Evolutionary conservation across 495 filamentous ascomycete genomes (phyloP), one percentile per base, ranked within the genome.

Genomic region (Talaromyces wortmannii): DNA sequence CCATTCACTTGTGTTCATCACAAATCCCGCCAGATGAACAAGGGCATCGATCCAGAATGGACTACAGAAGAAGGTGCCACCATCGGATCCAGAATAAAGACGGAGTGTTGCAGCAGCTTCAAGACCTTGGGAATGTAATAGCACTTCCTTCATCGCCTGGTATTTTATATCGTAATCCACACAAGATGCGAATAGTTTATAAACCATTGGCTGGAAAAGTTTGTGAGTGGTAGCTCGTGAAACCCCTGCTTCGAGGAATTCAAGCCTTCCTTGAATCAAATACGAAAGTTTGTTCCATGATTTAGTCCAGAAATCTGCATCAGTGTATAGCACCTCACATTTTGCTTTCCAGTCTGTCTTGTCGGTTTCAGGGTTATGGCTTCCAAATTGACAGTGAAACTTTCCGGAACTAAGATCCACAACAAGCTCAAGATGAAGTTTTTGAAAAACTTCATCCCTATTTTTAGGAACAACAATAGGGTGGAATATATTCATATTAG

Each of bases 201-300:
- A 69, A 12, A 60, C 18, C 15, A 78, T 57, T 84, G 82, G 59
- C 76, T 77, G 52, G 78, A 57, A 23, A 77, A 79, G 58, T 84
- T 81, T 50, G 83, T 81, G 67, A 76, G 80, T 58, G 79, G 15
- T 47, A 40, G 64, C 64, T 32, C 51, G 16, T 10, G 64, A 50
- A 46, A 67, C 65, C 8, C 45, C 45, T 16, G 45, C 45, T n/a
- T 47, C 45, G 6, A 47, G 45, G n/a, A n/a, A 16, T 16, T 47
- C 45, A 29, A 47, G n/a, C n/a, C 45, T 16, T 16, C 15, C n/a
- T 16, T 16, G 18, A 6, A 47, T 29, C 15, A 47, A 29, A 29
- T 16, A 47, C n/a, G 18, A 6, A n/a, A 29, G n/a, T 16, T 29
- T 47, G 8, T 16, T 8, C 15, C n/a, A 47, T 8, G 6, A 6